phyloP scores from a whole-genome alignment of 176 grass and related monocot genomes.

The Musa schizocarpa region DNA sequence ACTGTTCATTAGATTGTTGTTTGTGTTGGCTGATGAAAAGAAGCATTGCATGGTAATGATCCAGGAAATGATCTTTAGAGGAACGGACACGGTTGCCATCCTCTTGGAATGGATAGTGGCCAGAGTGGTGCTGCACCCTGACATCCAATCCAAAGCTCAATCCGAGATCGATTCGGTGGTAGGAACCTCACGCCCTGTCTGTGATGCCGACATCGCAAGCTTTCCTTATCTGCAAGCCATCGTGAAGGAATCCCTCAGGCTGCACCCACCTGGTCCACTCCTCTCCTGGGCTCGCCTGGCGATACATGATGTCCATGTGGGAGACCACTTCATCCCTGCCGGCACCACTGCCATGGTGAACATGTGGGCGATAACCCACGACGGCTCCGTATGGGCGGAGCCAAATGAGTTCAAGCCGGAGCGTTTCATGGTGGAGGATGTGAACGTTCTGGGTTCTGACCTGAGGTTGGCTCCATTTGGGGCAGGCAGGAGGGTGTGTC shows the following conservation, averaged over 20 bases:
- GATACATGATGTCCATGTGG: not conserved
- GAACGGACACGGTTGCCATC: conserved; percentile 4
- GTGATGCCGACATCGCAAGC: not conserved
- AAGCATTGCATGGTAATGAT: too few species aligned
- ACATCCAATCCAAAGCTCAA: conserved; percentile 1
- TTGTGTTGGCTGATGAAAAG: too few species aligned
- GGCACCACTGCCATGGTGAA: conserved; percentile 11
- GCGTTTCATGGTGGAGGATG: conserved; percentile 1
- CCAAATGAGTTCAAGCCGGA: not conserved
- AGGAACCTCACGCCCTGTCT: not conserved
- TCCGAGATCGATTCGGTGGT: not conserved
- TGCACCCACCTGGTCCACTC: conserved; percentile 4
- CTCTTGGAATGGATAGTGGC: conserved; percentile 3
- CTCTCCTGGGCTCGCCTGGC: conserved; percentile 6
- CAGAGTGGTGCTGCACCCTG: not conserved
- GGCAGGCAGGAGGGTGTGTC: conserved; percentile 4
- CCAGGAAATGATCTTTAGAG: conserved; percentile 11
- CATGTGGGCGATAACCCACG: conserved; percentile 4
- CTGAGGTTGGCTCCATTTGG: conserved; percentile 4
- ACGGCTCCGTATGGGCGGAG: not conserved
- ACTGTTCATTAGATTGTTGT: too few species aligned
- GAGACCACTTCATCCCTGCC: conserved; percentile 1
- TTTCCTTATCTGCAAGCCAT: conserved; percentile 1
- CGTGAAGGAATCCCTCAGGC: conserved; percentile 1
- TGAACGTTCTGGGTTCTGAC: conserved; percentile 8